These are phyloP conservation scores for Botrytis aclada DNA, from an alignment of 2,329 filamentous ascomycete genomes.

Conservation along the genomic window DNA sequence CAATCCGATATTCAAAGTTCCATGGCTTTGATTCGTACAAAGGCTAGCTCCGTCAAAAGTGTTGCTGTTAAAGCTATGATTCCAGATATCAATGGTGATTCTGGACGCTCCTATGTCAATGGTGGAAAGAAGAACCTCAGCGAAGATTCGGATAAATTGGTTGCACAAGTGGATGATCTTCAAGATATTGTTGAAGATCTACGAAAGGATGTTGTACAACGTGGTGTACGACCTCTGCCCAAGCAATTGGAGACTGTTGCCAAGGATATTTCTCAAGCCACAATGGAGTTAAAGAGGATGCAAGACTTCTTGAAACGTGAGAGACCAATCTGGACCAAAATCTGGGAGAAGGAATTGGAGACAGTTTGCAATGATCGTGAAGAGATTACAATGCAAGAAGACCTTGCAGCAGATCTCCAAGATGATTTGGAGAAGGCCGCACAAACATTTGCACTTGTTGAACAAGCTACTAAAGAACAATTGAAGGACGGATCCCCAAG, in stretches of 20 bases:
- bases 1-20: conserved; percentile 83
- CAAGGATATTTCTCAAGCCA: conserved; percentile 79
- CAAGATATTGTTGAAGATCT: conserved; percentile 96
- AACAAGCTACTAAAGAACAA: conserved; percentile 98
- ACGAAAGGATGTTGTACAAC: conserved; percentile 91
- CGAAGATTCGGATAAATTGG: conserved; percentile 83
- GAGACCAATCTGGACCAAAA: conserved; percentile 97
- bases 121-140: conserved; percentile 83
- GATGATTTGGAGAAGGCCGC: conserved; percentile 94
- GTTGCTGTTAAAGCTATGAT: conserved; percentile 67
- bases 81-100: conserved; percentile 70
- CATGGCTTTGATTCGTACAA: conserved; percentile 78
- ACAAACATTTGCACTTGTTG: conserved; percentile 90
- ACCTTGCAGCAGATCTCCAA: conserved; percentile 84
- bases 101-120: conserved; percentile 82
- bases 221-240: conserved; percentile 86
- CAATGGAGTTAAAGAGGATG: conserved; percentile 87
- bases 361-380: conserved; percentile 94
- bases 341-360: conserved; percentile 97
- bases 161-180: conserved; percentile 91
- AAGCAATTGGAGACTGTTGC: conserved; percentile 85
- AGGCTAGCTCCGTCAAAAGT: conserved; percentile 77
- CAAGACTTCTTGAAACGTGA: conserved; percentile 88
- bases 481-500: conserved; percentile 68
- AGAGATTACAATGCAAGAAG: conserved; percentile 93